Conservation (phyloP, 805 yeast genomes). For the Nakazawaea laoshanensis region DNA sequence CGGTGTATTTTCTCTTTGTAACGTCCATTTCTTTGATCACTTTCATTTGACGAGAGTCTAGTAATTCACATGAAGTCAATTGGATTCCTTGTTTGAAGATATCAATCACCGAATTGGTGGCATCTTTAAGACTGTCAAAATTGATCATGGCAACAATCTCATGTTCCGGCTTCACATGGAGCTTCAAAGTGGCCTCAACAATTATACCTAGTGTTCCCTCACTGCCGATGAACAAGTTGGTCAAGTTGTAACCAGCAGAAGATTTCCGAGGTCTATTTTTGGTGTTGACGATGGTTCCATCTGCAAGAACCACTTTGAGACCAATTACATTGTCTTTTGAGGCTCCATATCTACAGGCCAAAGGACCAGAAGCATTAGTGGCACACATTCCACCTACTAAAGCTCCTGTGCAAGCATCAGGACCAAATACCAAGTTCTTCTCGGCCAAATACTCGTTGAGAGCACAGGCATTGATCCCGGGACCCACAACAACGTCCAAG, state of each 20-base stretch:
- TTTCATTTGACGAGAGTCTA: conserved; percentile 67
- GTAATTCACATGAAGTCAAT: conserved; percentile 66
- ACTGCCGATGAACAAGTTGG: conserved; percentile 66
- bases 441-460: conserved; percentile 43
- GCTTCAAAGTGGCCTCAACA: conserved; percentile 66
- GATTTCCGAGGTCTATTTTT: conserved; percentile 69
- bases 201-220: conserved; percentile 78
- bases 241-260: conserved; percentile 73
- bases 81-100: conserved; percentile 55
- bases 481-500: conserved; percentile 66
- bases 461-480: conserved; percentile 77
- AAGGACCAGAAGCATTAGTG: conserved; percentile 74
- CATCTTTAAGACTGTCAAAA: conserved; percentile 60
- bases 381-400: conserved; percentile 73
- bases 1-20: conserved; percentile 20
- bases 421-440: conserved; percentile 56
- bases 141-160: conserved; percentile 66
- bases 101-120: conserved; percentile 60
- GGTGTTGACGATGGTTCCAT: conserved; percentile 71
- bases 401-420: conserved; percentile 78
- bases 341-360: conserved; percentile 73
- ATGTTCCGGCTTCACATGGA: conserved; percentile 54
- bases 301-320: conserved; percentile 70
- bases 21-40: conserved; percentile 50
- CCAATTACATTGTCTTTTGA: conserved; percentile 67